Conservation (phyloP, 768 basidiomycete genomes). For the Clitopilus hobsonii region DNA sequence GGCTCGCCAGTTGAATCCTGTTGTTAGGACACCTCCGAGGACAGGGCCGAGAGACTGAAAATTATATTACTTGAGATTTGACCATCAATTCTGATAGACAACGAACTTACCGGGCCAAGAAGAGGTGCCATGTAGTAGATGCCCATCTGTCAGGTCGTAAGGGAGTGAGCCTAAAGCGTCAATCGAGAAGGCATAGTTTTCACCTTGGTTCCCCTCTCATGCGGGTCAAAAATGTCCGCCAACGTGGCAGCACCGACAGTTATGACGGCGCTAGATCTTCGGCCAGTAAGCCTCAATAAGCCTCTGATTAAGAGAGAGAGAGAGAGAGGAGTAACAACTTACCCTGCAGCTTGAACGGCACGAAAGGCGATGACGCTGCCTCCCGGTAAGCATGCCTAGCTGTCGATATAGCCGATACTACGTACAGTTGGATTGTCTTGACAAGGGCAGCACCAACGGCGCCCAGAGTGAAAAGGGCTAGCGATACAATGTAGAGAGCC, state of each 20-base stretch:
- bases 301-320: neutral
- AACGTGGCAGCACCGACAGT: constrained; percentile 74
- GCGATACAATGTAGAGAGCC: constrained; percentile 51
- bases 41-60: constrained; percentile 59
- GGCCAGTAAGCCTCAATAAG: too few relatives aligned
- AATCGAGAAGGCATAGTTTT: neutral
- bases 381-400: constrained; percentile 1
- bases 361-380: constrained; percentile 65
- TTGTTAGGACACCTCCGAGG: constrained; percentile 63
- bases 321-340: too few relatives aligned
- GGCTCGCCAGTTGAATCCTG: constrained; percentile 71
- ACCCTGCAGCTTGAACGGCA: constrained; percentile 65
- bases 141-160: constrained; percentile 48
- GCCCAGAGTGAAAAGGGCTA: constrained; percentile 48
- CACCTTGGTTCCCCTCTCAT: constrained; percentile 65
- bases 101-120: constrained; percentile 51
- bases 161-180: neutral
- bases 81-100: constrained; percentile 4
- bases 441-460: constrained; percentile 55
- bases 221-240: constrained; percentile 73
- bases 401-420: neutral
- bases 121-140: constrained; percentile 78
- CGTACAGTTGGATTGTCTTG: constrained; percentile 44
- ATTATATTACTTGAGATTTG: neutral
- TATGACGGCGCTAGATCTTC: constrained; percentile 16